phyloP scores from a whole-genome alignment of 2,329 filamentous ascomycete genomes.

The Neurospora crassa region DNA sequence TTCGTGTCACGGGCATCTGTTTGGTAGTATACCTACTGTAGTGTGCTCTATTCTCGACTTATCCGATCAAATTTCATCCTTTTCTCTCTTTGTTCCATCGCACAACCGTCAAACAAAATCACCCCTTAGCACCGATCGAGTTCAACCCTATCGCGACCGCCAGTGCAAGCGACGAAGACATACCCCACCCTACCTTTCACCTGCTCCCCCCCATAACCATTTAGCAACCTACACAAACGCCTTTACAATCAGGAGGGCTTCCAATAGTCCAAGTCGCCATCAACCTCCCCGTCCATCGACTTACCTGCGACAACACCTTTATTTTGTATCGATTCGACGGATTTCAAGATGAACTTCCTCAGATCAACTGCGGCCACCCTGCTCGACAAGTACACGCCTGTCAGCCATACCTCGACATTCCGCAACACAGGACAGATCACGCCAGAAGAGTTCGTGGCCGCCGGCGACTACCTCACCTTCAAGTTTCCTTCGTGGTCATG shows the following conservation, averaged over 20 bases:
- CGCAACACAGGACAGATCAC: constrained; percentile 91
- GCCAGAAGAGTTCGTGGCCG: constrained; percentile 89
- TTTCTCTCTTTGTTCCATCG: neutral
- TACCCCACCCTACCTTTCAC: neutral
- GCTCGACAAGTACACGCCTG: constrained; percentile 82
- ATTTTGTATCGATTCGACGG: neutral
- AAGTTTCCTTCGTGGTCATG: constrained; percentile 99
- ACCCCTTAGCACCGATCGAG: neutral
- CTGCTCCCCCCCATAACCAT: neutral
- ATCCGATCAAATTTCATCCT: neutral
- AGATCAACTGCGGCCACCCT: constrained; percentile 88
- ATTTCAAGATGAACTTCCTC: constrained; percentile 67
- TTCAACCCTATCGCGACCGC: neutral
- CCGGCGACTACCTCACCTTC: constrained; percentile 95
- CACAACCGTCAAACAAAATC: neutral
- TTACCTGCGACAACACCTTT: neutral
- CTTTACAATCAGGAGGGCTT: neutral
- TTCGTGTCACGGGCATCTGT: neutral
- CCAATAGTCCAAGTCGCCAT: neutral
- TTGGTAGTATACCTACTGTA: neutral
- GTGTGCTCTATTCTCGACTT: neutral
- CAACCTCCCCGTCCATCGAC: neutral
- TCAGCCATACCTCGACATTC: constrained; percentile 87
- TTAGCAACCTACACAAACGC: neutral
- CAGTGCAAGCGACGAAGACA: neutral